These are phyloP conservation scores for Leptographium galeiforme DNA, from an alignment of 2,329 filamentous ascomycete genomes.

Conservation along the genomic window DNA sequence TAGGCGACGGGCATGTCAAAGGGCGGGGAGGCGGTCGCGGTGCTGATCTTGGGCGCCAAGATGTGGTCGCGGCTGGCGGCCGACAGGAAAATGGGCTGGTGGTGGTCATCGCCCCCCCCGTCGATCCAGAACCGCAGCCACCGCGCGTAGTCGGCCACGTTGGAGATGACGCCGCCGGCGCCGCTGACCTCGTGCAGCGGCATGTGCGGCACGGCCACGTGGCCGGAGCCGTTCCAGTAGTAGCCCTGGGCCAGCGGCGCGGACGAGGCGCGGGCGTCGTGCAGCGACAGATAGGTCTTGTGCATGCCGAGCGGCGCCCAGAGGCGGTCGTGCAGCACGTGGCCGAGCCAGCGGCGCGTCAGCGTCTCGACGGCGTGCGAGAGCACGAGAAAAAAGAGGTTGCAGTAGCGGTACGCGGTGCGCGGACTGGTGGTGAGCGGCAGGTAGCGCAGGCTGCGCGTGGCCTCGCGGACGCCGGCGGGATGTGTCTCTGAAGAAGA, in stretches of 20 bases:
- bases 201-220: conserved; percentile 15
- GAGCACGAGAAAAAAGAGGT: conserved; percentile 35
- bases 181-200: conserved; percentile 21
- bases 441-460: conserved; percentile 28
- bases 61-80: conserved; percentile 19
- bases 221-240: conserved; percentile 20
- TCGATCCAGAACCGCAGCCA: conserved; percentile 37
- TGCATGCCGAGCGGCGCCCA: conserved; percentile 32
- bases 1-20: conserved; percentile 23
- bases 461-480: conserved; percentile 22
- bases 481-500: background rate
- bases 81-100: too few species aligned
- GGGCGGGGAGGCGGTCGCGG: conserved; percentile 6
- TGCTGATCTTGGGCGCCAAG: conserved; percentile 19
- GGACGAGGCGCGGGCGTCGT: conserved; percentile 16
- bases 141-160: conserved; percentile 33
- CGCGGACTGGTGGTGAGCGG: conserved; percentile 25
- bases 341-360: conserved; percentile 22
- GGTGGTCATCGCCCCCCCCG: conserved; percentile 9
- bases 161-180: conserved; percentile 29
- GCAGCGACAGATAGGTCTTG: conserved; percentile 21
- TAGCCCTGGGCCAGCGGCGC: conserved; percentile 28
- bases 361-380: conserved; percentile 31
- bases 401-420: conserved; percentile 34
- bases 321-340: conserved; percentile 24